A percentile compares a stretch with the other conserved stretches of the same genome.
phyloP scores from a whole-genome alignment of 441 rosid species.

The Metrosideros polymorpha region DNA sequence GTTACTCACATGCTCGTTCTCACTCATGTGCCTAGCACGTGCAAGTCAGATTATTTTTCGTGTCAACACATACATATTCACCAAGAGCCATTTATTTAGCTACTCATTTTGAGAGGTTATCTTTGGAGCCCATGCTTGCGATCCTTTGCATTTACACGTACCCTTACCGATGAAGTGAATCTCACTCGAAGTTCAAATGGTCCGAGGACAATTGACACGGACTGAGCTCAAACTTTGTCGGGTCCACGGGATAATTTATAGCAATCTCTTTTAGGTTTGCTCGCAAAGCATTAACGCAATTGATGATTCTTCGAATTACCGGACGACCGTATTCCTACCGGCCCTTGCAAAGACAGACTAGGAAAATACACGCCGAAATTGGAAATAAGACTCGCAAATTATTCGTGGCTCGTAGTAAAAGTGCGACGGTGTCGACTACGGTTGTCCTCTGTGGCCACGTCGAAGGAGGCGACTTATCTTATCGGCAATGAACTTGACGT shows the following conservation, averaged over 20 bases:
- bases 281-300: too few species aligned
- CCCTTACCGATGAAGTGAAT: neutral
- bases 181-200: too few species aligned
- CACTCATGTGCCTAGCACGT: too few species aligned
- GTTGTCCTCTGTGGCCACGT: neutral
- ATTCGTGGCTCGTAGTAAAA: neutral
- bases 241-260: neutral
- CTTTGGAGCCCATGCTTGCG: neutral
- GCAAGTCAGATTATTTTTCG: too few species aligned
- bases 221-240: neutral
- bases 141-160: neutral
- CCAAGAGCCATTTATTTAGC: neutral
- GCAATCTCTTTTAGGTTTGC: neutral
- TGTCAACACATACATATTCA: too few species aligned
- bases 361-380: neutral
- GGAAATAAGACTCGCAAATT: neutral
- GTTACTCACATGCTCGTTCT: too few species aligned
- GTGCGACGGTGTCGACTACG: neutral
- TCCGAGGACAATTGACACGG: too few species aligned
- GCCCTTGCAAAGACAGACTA: neutral
- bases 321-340: neutral
- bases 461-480: neutral
- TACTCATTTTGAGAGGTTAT: neutral
- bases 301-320: too few species aligned
- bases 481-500: neutral